Percentiles rank a stretch among this genome's conserved stretches.
phyloP scores from a whole-genome alignment of 2,329 filamentous ascomycete species.

The Curvularia sp. region DNA sequence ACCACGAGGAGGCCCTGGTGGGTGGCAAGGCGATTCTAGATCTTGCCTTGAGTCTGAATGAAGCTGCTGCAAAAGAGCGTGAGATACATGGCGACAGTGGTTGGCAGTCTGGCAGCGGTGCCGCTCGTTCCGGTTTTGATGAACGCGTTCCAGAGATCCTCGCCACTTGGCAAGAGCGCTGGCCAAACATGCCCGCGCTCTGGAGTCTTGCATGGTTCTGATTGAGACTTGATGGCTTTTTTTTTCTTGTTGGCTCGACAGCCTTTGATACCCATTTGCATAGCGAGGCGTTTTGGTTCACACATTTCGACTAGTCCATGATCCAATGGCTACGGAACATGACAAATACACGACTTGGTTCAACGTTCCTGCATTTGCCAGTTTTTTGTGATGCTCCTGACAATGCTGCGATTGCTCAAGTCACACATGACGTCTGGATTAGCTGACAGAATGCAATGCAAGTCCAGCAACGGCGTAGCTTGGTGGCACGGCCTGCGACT shows the following conservation, averaged over 20 bases:
- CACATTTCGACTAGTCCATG: neutral
- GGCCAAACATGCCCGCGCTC: slow-evolving; percentile 86
- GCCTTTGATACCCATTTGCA: slow-evolving; percentile 34
- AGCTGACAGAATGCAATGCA: slow-evolving; percentile 1
- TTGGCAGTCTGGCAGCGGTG: slow-evolving; percentile 68
- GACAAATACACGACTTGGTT: slow-evolving; percentile 8
- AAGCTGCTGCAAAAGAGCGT: slow-evolving; percentile 78
- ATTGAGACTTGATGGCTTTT: slow-evolving; percentile 9
- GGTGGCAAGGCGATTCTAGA: slow-evolving; percentile 93
- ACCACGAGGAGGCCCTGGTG: slow-evolving; percentile 92
- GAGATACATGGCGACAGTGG: slow-evolving; percentile 66
- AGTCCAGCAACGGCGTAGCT: slow-evolving; percentile 7
- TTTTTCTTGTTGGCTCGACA: slow-evolving; percentile 7
- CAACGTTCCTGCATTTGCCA: neutral
- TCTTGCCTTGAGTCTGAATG: slow-evolving; percentile 83
- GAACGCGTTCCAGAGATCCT: slow-evolving; percentile 91
- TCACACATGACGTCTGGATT: slow-evolving; percentile 12
- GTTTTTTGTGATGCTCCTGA: neutral
- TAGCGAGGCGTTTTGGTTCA: slow-evolving; percentile 31
- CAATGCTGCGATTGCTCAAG: neutral
- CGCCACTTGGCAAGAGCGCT: slow-evolving; percentile 91
- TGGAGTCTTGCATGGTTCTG: slow-evolving; percentile 97
- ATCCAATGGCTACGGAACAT: neutral
- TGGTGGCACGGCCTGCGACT: slow-evolving; percentile 13
- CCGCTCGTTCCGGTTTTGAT: slow-evolving; percentile 80